These are phyloP conservation scores for Candida ascalaphidarum DNA, from an alignment of 805 yeast genomes.

Conservation along the genomic window DNA sequence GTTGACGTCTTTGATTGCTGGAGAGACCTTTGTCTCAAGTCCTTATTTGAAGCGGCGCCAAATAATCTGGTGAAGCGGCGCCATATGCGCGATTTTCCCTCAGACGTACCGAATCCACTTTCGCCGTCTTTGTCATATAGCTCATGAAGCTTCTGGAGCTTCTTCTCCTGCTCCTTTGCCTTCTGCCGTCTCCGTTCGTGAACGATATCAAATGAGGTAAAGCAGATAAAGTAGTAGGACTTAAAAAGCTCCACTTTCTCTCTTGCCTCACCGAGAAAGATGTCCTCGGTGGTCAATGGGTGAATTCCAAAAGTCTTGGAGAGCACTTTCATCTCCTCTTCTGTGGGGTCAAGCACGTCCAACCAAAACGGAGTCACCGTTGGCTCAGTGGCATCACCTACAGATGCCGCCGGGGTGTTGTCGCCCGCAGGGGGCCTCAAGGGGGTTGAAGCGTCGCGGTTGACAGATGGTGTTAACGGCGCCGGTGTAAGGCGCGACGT, in stretches of 20 bases:
- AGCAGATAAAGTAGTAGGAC: conserved; percentile 87
- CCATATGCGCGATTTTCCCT: conserved; percentile 10
- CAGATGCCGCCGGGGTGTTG: conserved; percentile 4
- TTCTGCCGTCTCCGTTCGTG: conserved; percentile 56
- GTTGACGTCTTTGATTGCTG: conserved; percentile 11
- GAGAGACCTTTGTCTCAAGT: too few relatives aligned
- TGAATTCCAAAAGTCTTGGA: conserved; percentile 91
- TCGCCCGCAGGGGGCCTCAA: conserved; percentile 1
- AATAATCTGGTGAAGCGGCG: conserved; percentile 4
- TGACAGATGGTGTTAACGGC: too few relatives aligned
- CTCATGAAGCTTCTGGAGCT: conserved; percentile 28
- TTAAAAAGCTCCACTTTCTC: conserved; percentile 92
- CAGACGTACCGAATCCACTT: conserved; percentile 9
- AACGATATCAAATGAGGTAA: conserved; percentile 54
- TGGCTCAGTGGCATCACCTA: conserved; percentile 3
- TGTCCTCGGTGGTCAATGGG: conserved; percentile 94
- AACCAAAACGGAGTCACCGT: conserved; percentile 57
- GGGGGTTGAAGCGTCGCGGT: neutral
- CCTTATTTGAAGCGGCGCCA: neutral
- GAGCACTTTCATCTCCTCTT: conserved; percentile 90
- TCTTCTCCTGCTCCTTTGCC: conserved; percentile 37
- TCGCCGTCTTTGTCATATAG: conserved; percentile 16
- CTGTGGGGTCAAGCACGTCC: conserved; percentile 87
- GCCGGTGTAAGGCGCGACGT: too few relatives aligned
- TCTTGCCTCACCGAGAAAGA: conserved; percentile 84